Evolutionary conservation across 177 flowering plant genomes (phyloP), one percentile per base, ranked within the genome.

Genomic region (Vitis hybrid): DNA sequence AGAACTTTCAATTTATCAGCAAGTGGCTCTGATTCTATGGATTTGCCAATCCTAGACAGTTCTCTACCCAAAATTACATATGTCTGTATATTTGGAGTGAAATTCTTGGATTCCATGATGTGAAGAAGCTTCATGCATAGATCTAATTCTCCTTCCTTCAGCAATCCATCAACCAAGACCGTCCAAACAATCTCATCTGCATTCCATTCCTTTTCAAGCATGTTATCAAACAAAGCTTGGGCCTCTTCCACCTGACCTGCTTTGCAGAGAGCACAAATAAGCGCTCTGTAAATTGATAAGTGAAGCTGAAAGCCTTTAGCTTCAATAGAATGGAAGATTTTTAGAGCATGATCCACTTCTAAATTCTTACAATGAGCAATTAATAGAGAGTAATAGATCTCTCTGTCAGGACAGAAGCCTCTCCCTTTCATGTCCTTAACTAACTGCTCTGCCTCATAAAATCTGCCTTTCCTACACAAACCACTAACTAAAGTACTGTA

Each of bases 171-270:
- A 76, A 86, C 59, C 66, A 92, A 78, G 54, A 92, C 74, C 7
- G 89, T 85, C 94, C 97, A 92, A 65, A 83, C 90, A 85, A 92
- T 74, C 78, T 87, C 92, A 86, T 92, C 91, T 63, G 76, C 63
- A 80, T 79, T 88, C 87, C 87, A 80, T 19, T 81, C 74, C 67
- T 75, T 70, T 63, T 75, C 79, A 79, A 92, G 83, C 87, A 92
- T 71, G 63, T 70, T 71, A 58, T 78, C 75, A 66, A 88, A 89
- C 71, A 90, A 65, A 50, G 63, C 57, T 60, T 77, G 78, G 67
- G 88, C 93, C 76, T 87, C 85, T 65, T 85, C 79, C 57, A 66
- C 67, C 60, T 78, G 76, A 63, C 66, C 73, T 56, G 49, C 77
- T 69, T 74, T 85, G 79, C 86, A 81, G 39, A 89, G 84, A 54